Evolutionary conservation across 345 rosid species (phyloP).

Genomic region (Camelina laxa): DNA sequence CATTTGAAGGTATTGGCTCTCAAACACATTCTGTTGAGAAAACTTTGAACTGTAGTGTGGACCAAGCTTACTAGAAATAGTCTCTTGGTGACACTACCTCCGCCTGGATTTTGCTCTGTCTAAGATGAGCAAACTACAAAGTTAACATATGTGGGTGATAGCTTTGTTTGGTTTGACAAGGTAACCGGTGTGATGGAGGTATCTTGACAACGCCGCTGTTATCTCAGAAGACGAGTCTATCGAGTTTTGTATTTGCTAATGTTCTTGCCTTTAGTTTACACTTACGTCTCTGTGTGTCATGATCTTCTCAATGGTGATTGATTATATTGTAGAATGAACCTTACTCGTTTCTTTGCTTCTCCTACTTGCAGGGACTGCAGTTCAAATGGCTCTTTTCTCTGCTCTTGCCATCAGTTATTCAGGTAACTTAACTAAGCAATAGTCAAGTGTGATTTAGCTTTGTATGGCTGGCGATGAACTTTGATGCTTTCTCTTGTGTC

Average conservation of each 20-base stretch:
- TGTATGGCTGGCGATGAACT: background rate
- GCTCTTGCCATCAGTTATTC: slow-evolving; percentile 70
- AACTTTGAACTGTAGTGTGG: background rate
- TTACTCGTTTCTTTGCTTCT: slow-evolving; percentile 23
- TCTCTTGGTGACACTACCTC: background rate
- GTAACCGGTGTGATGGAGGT: slow-evolving; percentile 50
- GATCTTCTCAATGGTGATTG: background rate
- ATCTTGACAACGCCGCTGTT: slow-evolving; percentile 92
- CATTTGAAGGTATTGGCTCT: slow-evolving; percentile 72
- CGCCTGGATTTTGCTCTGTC: slow-evolving; percentile 9
- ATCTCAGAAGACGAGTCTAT: slow-evolving; percentile 61
- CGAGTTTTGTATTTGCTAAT: background rate
- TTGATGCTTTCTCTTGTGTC: background rate
- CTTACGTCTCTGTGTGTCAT: slow-evolving; percentile 8
- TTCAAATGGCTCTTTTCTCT: slow-evolving; percentile 79
- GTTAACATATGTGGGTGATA: slow-evolving; percentile 4
- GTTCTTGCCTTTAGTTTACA: slow-evolving; percentile 19
- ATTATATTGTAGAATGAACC: background rate
- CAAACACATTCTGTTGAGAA: background rate
- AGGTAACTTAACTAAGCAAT: slow-evolving; percentile 51
- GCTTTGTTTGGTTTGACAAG: slow-evolving; percentile 7
- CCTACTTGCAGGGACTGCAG: slow-evolving; percentile 66
- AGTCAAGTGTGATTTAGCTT: background rate
- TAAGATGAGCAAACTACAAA: slow-evolving; percentile 14
- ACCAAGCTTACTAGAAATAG: slow-evolving; percentile 20